Evolutionary conservation across 1,284 basidiomycete genomes (phyloP).

Genomic region (Wolfiporia cocos): DNA sequence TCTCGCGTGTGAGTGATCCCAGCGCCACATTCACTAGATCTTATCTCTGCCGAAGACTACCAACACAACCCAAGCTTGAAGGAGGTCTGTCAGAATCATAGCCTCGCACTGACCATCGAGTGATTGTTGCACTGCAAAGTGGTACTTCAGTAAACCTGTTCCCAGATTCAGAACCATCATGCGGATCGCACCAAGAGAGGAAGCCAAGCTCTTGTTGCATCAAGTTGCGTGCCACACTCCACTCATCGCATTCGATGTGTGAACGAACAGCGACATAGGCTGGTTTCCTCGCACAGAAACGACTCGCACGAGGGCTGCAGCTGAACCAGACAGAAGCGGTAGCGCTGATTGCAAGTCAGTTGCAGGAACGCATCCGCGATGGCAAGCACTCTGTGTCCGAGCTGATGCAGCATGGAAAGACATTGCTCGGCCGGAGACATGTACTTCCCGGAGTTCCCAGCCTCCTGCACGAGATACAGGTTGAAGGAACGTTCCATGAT

Average conservation of each 20-base stretch:
- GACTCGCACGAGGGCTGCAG: conserved; percentile 84
- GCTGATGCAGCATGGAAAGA: conserved; percentile 91
- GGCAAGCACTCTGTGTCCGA: conserved; percentile 84
- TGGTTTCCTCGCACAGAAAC: conserved; percentile 88
- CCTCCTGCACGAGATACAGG: conserved; percentile 79
- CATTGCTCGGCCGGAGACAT: conserved; percentile 82
- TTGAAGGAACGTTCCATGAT: conserved; percentile 87
- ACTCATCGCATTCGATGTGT: not conserved
- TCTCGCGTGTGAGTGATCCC: too few species aligned
- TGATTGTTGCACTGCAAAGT: too few species aligned
- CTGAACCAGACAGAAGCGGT: conserved; percentile 88
- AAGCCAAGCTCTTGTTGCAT: conserved; percentile 33
- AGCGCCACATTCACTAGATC: too few species aligned
- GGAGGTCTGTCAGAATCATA: too few species aligned
- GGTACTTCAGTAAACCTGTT: too few species aligned
- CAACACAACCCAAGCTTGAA: too few species aligned
- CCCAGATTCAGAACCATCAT: conserved; percentile 22
- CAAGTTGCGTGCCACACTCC: conserved; percentile 22
- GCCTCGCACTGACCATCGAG: too few species aligned
- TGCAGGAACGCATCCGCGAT: conserved; percentile 96
- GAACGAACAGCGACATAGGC: conserved; percentile 35
- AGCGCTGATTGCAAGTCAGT: conserved; percentile 85
- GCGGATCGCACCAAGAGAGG: conserved; percentile 32
- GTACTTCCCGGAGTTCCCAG: conserved; percentile 76
- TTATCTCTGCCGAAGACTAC: too few species aligned